A percentile compares a stretch with the other conserved stretches of the same genome.
Conservation (phyloP, 768 basidiomycete species). For the Amanita pallidorosea region DNA sequence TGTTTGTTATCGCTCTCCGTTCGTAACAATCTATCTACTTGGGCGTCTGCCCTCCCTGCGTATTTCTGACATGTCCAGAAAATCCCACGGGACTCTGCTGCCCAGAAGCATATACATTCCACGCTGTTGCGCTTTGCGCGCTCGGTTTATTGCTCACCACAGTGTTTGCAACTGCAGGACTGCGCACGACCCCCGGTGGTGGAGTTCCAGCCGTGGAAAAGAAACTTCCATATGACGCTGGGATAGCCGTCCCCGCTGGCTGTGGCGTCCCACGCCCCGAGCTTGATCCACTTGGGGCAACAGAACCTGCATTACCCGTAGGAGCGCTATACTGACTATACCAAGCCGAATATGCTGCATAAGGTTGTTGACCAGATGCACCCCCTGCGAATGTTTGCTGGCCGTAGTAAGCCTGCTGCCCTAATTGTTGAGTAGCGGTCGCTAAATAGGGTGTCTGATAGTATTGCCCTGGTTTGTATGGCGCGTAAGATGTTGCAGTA, state of each 20-base stretch:
- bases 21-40: too few species aligned
- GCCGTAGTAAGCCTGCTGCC: conserved; percentile 23
- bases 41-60: too few species aligned
- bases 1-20: conserved; percentile 1
- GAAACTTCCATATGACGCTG: conserved; percentile 16
- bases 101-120: conserved; percentile 8
- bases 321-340: conserved; percentile 20
- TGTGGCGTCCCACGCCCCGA: conserved; percentile 36
- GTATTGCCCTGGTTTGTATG: conserved; percentile 27
- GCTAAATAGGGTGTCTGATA: conserved; percentile 19
- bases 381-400: conserved; percentile 23
- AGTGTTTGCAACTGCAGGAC: conserved; percentile 18
- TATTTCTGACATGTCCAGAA: conserved; percentile 21
- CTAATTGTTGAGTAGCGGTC: conserved; percentile 12
- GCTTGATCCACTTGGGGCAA: conserved; percentile 14
- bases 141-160: conserved; percentile 10
- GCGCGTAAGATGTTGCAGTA: conserved; percentile 18
- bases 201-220: conserved; percentile 10
- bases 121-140: background rate
- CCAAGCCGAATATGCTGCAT: conserved; percentile 22
- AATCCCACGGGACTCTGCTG: conserved; percentile 13
- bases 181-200: conserved; percentile 1
- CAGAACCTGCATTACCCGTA: background rate
- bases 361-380: conserved; percentile 21
- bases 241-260: conserved; percentile 12